A percentile compares a stretch with the other conserved stretches of the same genome.
phyloP scores from a whole-genome alignment of 257 asterid genomes.

The Paraleonurus japonicus region DNA sequence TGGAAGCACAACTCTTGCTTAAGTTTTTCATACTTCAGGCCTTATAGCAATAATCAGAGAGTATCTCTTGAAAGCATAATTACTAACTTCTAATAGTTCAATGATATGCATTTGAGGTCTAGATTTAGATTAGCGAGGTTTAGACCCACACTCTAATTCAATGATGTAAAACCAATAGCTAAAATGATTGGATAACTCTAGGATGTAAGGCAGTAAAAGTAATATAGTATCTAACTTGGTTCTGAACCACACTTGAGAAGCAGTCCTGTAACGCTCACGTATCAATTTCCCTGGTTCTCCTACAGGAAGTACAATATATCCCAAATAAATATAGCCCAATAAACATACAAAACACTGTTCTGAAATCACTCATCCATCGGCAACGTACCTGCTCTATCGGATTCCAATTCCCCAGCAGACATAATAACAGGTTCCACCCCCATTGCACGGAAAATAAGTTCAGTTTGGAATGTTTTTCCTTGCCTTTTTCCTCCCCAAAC shows the following conservation, averaged over 20 bases:
- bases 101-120: neutral
- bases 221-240: constrained; percentile 88
- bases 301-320: constrained; percentile 37
- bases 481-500: constrained; percentile 99
- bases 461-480: constrained; percentile 94
- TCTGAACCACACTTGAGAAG: constrained; percentile 98
- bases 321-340: constrained; percentile 12
- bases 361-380: neutral
- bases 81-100: neutral
- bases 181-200: constrained; percentile 25
- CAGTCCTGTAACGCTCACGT: constrained; percentile 95
- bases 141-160: neutral
- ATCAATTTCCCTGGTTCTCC: constrained; percentile 98
- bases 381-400: constrained; percentile 86
- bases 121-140: neutral
- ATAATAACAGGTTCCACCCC: constrained; percentile 86
- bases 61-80: neutral
- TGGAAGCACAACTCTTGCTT: neutral
- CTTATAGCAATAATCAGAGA: neutral
- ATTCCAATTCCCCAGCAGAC: constrained; percentile 98
- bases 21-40: neutral
- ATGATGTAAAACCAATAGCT: neutral
- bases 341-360: neutral
- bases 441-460: constrained; percentile 82
- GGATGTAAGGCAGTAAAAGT: constrained; percentile 52